Evolutionary conservation across 2,329 filamentous ascomycete genomes (phyloP), one percentile per base, ranked within the genome.

Genomic region (Neonectria ditissima): DNA sequence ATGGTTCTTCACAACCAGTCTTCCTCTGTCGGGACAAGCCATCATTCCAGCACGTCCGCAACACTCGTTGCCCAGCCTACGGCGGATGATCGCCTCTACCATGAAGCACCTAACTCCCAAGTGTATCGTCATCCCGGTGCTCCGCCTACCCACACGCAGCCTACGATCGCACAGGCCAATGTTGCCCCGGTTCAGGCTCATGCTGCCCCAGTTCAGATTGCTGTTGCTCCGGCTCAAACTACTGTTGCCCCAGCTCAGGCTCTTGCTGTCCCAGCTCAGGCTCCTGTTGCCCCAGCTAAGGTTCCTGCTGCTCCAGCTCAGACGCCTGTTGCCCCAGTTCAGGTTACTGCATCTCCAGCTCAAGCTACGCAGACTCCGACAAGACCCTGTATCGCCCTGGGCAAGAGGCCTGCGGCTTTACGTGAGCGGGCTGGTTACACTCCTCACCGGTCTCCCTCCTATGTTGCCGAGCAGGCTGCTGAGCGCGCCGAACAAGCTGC

Each of bases 401-500:
- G 14, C n/a, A 14, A 14, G 6, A 14, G 34, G n/a, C 34, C 47
- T 11, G 45, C 18, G 8, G 28, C 24, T 45, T 16, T 50, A 30
- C 7, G 16, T 20, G 5, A 13, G 24, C 5, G 39, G n/a, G 28
- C 18, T 32, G 28, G 26, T 3, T 1, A 6, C 0, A 22, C 13
- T 0, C 10, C 26, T 30, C 1, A 22, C n/a, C 37, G 56, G 37
- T 47, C 56, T 11, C 51, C 30, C 10, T 59, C 56, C 28, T 41
- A 39, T n/a, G 13, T n/a, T 16, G 55, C 56, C 7, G 48, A 45
- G 22, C 56, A 10, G 4, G 48, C 48, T n/a, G 56, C 48, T 9
- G 50, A 24, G 16, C 48, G 56, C 30, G 56, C 56, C 0, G 56
- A 59, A 22, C 16, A 14, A 14, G 56, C 39, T 16, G 51, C 51